Evolutionary conservation across 495 filamentous ascomycete genomes (phyloP).

Genomic region (Delitschia confertaspora): DNA sequence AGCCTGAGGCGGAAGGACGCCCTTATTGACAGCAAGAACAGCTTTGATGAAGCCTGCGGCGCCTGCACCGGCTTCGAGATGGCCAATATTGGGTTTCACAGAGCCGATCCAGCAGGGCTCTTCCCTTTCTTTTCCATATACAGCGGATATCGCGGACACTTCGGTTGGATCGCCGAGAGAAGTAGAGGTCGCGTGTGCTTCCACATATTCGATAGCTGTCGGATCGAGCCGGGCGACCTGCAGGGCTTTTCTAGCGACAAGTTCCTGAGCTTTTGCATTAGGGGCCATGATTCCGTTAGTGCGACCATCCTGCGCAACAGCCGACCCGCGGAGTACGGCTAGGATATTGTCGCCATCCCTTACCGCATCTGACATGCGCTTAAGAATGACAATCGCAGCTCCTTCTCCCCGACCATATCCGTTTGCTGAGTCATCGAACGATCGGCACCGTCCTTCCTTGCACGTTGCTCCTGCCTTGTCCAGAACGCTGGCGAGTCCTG

Average conservation of each 20-base stretch:
- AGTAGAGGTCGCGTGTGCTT: slow-evolving; percentile 42
- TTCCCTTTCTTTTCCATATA: slow-evolving; percentile 25
- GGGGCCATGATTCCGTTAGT: slow-evolving; percentile 24
- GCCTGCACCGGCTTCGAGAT: slow-evolving; percentile 42
- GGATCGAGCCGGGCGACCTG: slow-evolving; percentile 21
- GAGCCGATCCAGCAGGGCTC: slow-evolving; percentile 30
- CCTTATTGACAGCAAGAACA: slow-evolving; percentile 31
- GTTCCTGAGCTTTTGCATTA: slow-evolving; percentile 14
- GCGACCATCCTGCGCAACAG: slow-evolving; percentile 13
- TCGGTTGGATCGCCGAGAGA: slow-evolving; percentile 40
- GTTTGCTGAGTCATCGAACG: slow-evolving; percentile 37
- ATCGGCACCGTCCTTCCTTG: slow-evolving; percentile 36
- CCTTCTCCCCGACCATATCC: slow-evolving; percentile 28
- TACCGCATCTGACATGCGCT: slow-evolving; percentile 8
- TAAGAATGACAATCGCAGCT: slow-evolving; percentile 7
- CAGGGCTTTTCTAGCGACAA: slow-evolving; percentile 13
- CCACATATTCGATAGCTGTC: slow-evolving; percentile 33
- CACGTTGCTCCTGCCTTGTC: slow-evolving; percentile 38
- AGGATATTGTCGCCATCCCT: slow-evolving; percentile 14
- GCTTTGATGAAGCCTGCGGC: slow-evolving; percentile 38
- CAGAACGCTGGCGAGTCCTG: slow-evolving; percentile 32
- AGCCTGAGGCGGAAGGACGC: slow-evolving; percentile 31
- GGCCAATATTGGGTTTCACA: slow-evolving; percentile 41
- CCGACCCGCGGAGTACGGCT: slow-evolving; percentile 14
- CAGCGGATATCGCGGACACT: slow-evolving; percentile 28